Evolutionary conservation across 2,329 filamentous ascomycete genomes (phyloP).

Genomic region (Didymella arachidicola): DNA sequence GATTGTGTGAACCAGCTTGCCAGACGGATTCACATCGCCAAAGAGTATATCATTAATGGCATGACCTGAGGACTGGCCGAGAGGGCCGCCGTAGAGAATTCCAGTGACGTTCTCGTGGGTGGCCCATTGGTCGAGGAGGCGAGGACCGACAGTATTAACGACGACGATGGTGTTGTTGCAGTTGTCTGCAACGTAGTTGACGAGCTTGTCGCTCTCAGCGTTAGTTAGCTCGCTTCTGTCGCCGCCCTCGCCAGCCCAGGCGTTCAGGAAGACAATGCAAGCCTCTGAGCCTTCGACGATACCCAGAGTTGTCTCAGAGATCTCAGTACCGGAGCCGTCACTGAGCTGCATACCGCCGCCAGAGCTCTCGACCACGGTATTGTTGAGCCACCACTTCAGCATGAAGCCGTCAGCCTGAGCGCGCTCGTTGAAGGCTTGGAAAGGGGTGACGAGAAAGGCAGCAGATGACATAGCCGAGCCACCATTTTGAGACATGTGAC

Average conservation of each 20-base stretch:
- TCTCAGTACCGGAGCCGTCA: constrained; percentile 18
- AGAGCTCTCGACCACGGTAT: constrained; percentile 16
- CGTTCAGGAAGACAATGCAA: constrained; percentile 35
- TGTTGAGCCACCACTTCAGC: constrained; percentile 26
- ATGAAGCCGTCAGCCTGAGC: constrained; percentile 20
- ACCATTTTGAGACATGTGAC: constrained; percentile 21
- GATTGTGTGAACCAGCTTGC: constrained; percentile 79
- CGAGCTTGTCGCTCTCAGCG: constrained; percentile 32
- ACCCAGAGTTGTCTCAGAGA: constrained; percentile 19
- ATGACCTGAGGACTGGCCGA: constrained; percentile 81
- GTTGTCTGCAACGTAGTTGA: constrained; percentile 52
- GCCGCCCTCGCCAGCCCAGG: constrained; percentile 20
- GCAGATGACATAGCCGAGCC: constrained; percentile 22
- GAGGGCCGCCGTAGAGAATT: constrained; percentile 80
- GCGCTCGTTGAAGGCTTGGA: constrained; percentile 19
- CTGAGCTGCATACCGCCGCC: constrained; percentile 11
- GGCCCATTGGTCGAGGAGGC: constrained; percentile 78
- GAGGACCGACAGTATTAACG: constrained; percentile 64
- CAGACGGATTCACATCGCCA: constrained; percentile 75
- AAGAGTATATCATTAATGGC: constrained; percentile 79
- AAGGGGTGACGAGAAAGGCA: constrained; percentile 13
- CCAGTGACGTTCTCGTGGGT: constrained; percentile 79
- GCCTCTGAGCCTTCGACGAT: constrained; percentile 20
- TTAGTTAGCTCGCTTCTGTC: constrained; percentile 21
- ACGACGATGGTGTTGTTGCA: constrained; percentile 61